These are phyloP conservation scores for Calonectria hawksworthii DNA, from an alignment of 2,329 filamentous ascomycete species.

Conservation along the genomic window DNA sequence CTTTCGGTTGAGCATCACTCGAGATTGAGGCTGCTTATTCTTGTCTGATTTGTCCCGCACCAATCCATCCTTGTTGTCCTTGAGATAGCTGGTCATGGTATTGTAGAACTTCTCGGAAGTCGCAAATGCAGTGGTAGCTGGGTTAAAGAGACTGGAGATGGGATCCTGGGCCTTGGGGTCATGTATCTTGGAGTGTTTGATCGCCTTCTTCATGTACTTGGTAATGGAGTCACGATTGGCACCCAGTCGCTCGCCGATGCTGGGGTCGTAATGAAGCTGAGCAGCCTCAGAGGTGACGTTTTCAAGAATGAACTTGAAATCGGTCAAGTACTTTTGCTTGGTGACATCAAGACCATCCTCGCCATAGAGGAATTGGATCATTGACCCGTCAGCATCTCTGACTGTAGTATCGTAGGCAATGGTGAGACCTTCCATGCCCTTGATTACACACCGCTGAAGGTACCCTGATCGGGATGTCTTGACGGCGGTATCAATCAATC, in stretches of 20 bases:
- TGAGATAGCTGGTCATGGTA: slow-evolving; percentile 81
- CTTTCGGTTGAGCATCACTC: slow-evolving; percentile 71
- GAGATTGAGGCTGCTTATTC: slow-evolving; percentile 41
- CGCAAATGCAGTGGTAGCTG: slow-evolving; percentile 83
- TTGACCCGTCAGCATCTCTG: slow-evolving; percentile 90
- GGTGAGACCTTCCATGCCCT: slow-evolving; percentile 95
- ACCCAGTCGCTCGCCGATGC: slow-evolving; percentile 61
- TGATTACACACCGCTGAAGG: slow-evolving; percentile 95
- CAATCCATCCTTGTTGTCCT: slow-evolving; percentile 77
- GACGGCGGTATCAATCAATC: slow-evolving; percentile 97
- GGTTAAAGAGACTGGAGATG: slow-evolving; percentile 78
- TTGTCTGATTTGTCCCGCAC: slow-evolving; percentile 62
- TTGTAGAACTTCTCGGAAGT: slow-evolving; percentile 90
- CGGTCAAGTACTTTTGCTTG: slow-evolving; percentile 90
- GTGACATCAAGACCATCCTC: slow-evolving; percentile 96
- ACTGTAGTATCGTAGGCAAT: slow-evolving; percentile 96
- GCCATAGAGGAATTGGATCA: slow-evolving; percentile 96
- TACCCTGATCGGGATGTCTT: slow-evolving; percentile 98
- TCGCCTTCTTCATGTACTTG: slow-evolving; percentile 84
- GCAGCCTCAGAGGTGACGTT: slow-evolving; percentile 87
- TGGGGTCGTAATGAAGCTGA: slow-evolving; percentile 76
- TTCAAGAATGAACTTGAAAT: slow-evolving; percentile 91
- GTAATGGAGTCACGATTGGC: slow-evolving; percentile 72
- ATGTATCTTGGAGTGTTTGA: slow-evolving; percentile 77
- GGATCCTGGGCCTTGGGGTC: slow-evolving; percentile 78